Evolutionary conservation across 768 basidiomycete species (phyloP).

Genomic region (Mycena haematopus): DNA sequence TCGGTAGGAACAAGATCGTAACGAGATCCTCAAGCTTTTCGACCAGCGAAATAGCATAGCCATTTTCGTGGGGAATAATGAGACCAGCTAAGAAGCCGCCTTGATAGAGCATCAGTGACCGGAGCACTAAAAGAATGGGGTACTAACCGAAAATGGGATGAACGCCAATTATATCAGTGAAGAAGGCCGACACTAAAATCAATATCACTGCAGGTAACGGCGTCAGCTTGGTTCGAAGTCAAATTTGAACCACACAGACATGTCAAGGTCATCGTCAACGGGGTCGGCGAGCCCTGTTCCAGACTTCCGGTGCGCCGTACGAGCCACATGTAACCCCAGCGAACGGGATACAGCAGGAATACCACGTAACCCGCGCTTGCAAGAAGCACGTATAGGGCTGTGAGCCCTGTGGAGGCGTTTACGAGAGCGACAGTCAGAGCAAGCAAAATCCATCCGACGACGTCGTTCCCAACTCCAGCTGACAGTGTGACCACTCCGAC

Average conservation of each 20-base stretch:
- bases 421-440: slow-evolving; percentile 86
- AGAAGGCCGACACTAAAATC: slow-evolving; percentile 78
- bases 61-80: slow-evolving; percentile 83
- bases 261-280: slow-evolving; percentile 80
- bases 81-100: slow-evolving; percentile 86
- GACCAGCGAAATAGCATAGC: slow-evolving; percentile 78
- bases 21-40: slow-evolving; percentile 93
- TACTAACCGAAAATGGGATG: slow-evolving; percentile 67
- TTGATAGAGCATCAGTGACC: slow-evolving; percentile 37
- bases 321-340: slow-evolving; percentile 70
- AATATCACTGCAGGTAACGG: slow-evolving; percentile 56
- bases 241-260: not conserved
- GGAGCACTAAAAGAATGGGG: not conserved
- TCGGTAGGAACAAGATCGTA: slow-evolving; percentile 73
- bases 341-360: slow-evolving; percentile 69
- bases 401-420: slow-evolving; percentile 75
- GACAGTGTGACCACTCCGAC: slow-evolving; percentile 87
- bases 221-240: not conserved
- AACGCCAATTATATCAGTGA: slow-evolving; percentile 86
- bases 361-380: slow-evolving; percentile 67
- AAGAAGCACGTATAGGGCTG: slow-evolving; percentile 84
- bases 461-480: slow-evolving; percentile 82
- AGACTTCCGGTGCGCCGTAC: slow-evolving; percentile 72
- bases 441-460: slow-evolving; percentile 83
- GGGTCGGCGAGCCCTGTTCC: slow-evolving; percentile 73